A percentile compares a stretch with the other conserved stretches of the same genome.
These are phyloP conservation scores for Hypoxylon sp. DNA, from an alignment of 2,329 filamentous ascomycete genomes.

Conservation along the genomic window DNA sequence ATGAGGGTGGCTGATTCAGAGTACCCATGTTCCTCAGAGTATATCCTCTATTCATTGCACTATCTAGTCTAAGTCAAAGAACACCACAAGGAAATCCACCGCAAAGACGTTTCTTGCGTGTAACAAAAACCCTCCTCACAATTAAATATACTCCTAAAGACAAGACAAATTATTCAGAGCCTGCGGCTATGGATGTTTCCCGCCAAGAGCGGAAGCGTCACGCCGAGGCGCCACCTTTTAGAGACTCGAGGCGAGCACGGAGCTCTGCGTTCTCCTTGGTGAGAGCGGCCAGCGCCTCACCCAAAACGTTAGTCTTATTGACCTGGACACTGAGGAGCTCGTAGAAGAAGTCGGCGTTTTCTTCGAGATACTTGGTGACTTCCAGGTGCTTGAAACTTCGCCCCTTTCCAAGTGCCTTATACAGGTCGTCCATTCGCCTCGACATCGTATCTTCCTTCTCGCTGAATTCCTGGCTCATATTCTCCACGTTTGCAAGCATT, in stretches of 20 bases:
- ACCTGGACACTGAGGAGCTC: constrained; percentile 18
- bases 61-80: not conserved
- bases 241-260: not conserved
- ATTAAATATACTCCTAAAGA: not conserved
- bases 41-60: not conserved
- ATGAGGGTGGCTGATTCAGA: not conserved
- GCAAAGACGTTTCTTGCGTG: not conserved
- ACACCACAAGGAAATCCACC: not conserved
- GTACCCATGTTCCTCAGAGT: not conserved
- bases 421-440: not conserved
- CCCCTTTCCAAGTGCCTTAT: not conserved
- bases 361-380: not conserved
- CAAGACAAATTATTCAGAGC: not conserved
- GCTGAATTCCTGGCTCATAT: not conserved
- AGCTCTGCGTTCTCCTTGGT: constrained; percentile 15
- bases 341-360: constrained; percentile 10
- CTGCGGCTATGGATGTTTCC: not conserved
- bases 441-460: not conserved
- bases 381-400: not conserved
- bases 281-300: not conserved
- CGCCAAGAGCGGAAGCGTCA: not conserved
- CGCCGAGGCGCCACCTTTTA: too few species aligned
- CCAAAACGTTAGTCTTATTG: not conserved
- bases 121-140: not conserved
- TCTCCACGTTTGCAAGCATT: not conserved